phyloP scores from a whole-genome alignment of 208 protist species.

The Trichomonas vaginalis region DNA sequence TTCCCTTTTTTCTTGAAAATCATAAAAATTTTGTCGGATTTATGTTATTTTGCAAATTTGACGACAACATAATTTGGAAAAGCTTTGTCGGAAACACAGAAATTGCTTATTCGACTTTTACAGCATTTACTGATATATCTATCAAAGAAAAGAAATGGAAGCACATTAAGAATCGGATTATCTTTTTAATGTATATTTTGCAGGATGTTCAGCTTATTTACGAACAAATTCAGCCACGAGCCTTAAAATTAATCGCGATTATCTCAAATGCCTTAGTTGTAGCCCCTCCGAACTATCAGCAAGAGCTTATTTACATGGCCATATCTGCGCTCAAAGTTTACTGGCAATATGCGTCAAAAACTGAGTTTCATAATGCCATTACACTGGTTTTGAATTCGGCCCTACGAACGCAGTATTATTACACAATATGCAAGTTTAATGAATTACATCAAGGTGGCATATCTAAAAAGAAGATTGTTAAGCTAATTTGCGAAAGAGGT shows the following conservation, averaged over 20 bases:
- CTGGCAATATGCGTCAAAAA: neutral
- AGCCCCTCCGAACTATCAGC: neutral
- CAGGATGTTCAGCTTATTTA: neutral
- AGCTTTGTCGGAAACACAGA: neutral
- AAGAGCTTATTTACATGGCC: neutral
- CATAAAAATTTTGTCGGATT: neutral
- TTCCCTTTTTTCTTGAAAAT: neutral
- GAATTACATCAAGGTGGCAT: neutral
- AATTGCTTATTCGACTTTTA: neutral
- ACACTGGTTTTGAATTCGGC: neutral
- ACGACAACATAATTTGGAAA: neutral
- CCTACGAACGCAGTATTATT: neutral
- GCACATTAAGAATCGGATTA: neutral
- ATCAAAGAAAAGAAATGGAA: neutral
- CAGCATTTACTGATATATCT: neutral
- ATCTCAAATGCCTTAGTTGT: neutral
- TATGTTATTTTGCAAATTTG: neutral
- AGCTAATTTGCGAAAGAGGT: neutral
- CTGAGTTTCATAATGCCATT: neutral
- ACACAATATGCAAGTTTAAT: neutral
- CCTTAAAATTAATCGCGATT: neutral
- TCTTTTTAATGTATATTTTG: neutral
- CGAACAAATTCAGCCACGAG: neutral
- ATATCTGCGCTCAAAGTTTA: neutral
- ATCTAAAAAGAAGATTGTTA: neutral